Evolutionary conservation across 495 filamentous ascomycete genomes (phyloP), one percentile per base, ranked within the genome.

Genomic region (Penicillium fimorum): DNA sequence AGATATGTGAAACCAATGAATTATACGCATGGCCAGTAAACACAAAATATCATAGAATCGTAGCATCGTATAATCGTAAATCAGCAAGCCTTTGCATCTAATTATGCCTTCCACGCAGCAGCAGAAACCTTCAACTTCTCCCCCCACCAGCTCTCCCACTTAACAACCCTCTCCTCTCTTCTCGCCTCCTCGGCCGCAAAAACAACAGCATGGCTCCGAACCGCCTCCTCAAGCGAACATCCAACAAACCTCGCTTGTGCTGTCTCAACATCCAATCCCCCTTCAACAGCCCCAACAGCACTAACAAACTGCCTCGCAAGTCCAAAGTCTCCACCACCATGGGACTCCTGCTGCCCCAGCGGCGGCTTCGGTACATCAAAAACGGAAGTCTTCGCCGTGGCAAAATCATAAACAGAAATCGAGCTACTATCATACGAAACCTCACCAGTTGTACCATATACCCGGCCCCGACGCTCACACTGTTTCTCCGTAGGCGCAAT

Each of bases 161-260:
- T 80, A 0, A 97, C 72, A 29, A 93, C 85, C 64, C 78, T 85
- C 63, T 81, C 81, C 45, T 81, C 78, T 30, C 69, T 73, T 53
- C 95, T 79, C 15, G 93, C 91, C 63, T 96, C 87, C 72, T 97
- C 95, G 0, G 93, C 93, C 37, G 90, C 92, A 76, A 96, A 97
- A 2, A 97, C 94, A 73, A 94, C 84, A 1, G 89, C 93, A 76
- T 97, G 95, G 61, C 90, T 96, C 33, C 87, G 79, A 15, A 98
- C 82, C 7, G 84, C 82, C 62, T 97, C 95, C 53, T 95, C 91
- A 3, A 94, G 67, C 0, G 84, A 88, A 71, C 90, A 94, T 2
- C 90, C 91, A 6, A 97, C 76, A 64, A 87, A 82, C 59, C 81
- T 73, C 47, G 69, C 77, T 80, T 98, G 94, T 8, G 93, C 94